Evolutionary conservation across 441 rosid genomes (phyloP), one percentile per base, ranked within the genome.

Genomic region (Cnidoscolus chayamansa): DNA sequence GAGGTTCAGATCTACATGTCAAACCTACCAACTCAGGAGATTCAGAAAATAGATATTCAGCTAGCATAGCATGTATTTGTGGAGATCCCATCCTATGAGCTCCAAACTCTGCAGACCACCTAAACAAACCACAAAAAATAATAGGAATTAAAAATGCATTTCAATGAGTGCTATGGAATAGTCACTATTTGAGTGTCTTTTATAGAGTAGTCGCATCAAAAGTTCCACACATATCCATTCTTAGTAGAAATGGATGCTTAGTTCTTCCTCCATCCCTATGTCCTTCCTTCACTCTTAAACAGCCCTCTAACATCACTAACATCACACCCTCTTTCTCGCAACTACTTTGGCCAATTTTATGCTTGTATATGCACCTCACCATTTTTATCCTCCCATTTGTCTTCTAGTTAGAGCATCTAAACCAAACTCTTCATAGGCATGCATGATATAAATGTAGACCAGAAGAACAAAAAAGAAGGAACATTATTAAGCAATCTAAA

Each of bases 31-130:
- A 82, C 74, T 95, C 99, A 70, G 96, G 96, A 68, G 89, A 92
- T 80, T 95, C 92, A 9, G 97, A 87, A 81, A 87, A 92, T 65
- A 95, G 60, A 77, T 91, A 95, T 80, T 92, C 99, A 20, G 89
- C 98, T 61, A 92, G 85, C 96, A 92, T 93, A 69, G 72, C 78
- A 83, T 95, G 97, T 74, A 95, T 62, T 72, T 90, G 84, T 15
- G 97, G 95, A 37, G 88, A 78, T 74, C 98, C 98, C 75, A 49
- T 77, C 75, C 73, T 85, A 79, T 76, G 82, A 61, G 86, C 87
- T 77, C 97, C 96, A 81, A 86, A 90, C 84, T 87, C 93, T 3
- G 84, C 85, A 59, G 98, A 95, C 98, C 97, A 95, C 89, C 98
- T 95, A 74, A 82, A 67, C 13, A 77, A 25, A 25, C 25, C 25